Evolutionary conservation across 2,329 filamentous ascomycete species (phyloP), one percentile per base, ranked within the genome.

Genomic region (Paracorniculantispora psalliotae): DNA sequence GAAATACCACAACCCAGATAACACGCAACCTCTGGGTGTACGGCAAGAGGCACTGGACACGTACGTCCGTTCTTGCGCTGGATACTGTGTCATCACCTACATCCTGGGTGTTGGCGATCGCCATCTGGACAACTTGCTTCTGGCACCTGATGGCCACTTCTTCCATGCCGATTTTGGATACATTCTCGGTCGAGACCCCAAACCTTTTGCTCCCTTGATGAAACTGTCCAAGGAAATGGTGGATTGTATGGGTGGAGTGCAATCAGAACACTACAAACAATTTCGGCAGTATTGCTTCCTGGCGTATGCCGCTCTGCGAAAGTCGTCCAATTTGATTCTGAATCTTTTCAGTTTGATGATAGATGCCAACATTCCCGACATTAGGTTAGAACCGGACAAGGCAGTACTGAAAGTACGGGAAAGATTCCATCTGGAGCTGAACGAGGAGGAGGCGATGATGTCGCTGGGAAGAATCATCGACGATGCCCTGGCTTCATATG

Each of bases 161-260:
- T 97, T 99, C 81, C 94, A 99, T 71, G 92, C 93, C 30, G 94
- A 99, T 72, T 99, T 99, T 68, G 94, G 96, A 44, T 99, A 96
- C 74, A 99, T 99, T 62, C 87, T 99, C 1, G 94, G 94, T 19
- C 90, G 94, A 43, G 94, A 99, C 66, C 94, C 94, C 0, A 99
- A 99, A 70, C 94, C 94, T 0, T 97, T 99, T 69, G 93, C 94
- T 0, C 94, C 94, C 0, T 86, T 93, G 55, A 96, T 99, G 88
- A 99, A 99, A 73, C 84, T 99, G 9, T 93, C 89, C 69, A 93
- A 92, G 66, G 93, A 99, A 70, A 99, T 99, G 94, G 91, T 97
- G 3, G 94, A 99, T 68, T 94, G 92, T 63, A 97, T 99, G 91
- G 96, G 96, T 43, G 94, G 94, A 13, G 82, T 87, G 8, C 81